phyloP scores from a whole-genome alignment of 1,139 yeast genomes.

The Dujonia santamariae region DNA sequence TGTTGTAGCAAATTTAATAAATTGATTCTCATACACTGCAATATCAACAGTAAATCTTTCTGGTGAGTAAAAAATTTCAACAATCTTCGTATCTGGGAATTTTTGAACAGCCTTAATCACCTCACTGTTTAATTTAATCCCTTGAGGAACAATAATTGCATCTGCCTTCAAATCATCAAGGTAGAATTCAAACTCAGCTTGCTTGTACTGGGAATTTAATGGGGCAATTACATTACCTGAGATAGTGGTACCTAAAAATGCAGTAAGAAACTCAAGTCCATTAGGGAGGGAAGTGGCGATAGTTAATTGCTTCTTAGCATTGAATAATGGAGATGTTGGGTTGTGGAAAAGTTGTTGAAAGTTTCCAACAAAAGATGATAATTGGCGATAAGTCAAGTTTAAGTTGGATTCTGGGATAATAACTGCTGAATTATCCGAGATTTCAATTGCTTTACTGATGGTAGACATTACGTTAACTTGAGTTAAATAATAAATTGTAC shows the following conservation, averaged over 20 bases:
- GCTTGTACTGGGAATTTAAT: slow-evolving; percentile 57
- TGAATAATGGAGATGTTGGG: slow-evolving; percentile 32
- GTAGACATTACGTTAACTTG: slow-evolving; percentile 7
- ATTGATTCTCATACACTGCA: slow-evolving; percentile 24
- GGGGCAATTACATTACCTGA: slow-evolving; percentile 62
- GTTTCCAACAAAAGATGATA: slow-evolving; percentile 37
- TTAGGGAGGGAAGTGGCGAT: slow-evolving; percentile 61
- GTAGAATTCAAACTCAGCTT: slow-evolving; percentile 59
- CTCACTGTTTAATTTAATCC: slow-evolving; percentile 32
- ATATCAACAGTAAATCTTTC: slow-evolving; percentile 36
- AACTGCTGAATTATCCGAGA: slow-evolving; percentile 6
- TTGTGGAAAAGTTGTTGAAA: slow-evolving; percentile 37
- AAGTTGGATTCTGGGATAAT: slow-evolving; percentile 16
- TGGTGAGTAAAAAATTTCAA: slow-evolving; percentile 47
- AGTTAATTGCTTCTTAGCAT: slow-evolving; percentile 33
- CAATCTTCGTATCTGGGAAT: slow-evolving; percentile 32
- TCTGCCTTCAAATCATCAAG: slow-evolving; percentile 55
- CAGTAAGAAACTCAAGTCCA: slow-evolving; percentile 51
- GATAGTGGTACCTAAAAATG: slow-evolving; percentile 53
- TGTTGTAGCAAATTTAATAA: slow-evolving; percentile 19
- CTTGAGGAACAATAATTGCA: slow-evolving; percentile 55
- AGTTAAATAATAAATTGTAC: neutral
- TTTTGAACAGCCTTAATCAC: slow-evolving; percentile 51
- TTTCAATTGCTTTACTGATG: slow-evolving; percentile 6
- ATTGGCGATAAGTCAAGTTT: slow-evolving; percentile 31